Base-by-base conservation (phyloP, 768 basidiomycete genomes). In the Roridomyces roridus region DNA sequence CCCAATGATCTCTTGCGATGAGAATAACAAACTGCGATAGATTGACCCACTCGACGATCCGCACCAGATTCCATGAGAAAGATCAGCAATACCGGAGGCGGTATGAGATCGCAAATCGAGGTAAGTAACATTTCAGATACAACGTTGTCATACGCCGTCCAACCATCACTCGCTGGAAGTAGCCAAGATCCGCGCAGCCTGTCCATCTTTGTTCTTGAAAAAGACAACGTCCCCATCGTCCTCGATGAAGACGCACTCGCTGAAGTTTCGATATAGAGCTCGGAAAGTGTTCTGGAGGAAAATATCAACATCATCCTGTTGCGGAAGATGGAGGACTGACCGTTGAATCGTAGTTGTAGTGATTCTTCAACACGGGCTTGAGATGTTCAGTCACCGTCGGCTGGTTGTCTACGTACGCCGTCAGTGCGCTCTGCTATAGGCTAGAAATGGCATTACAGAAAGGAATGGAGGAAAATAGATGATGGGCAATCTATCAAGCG, bases 331-430 rank as follows among this genome's bases (percentile, higher is more conserved):
- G 72, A 62, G 55, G 80, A 28, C 76, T 59, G 55, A 84, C 84
- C 42, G 84, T 85, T 1, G 81, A 80, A 60, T 84, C 84, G 54
- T 80, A 84, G 51, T 81, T 82, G 57, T 86, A 85, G 64, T 83
- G 74, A 6, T 83, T 79, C n/a, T 77, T 76, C 15, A 87, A 74
- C 6, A 85, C 70, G 1, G 73, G 70, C 57, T 76, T 81, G 55
- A 81, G 74, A 11, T 75, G 74, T 57, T 76, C 72, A 29, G 80
- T 82, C 5, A 77, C 77, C 54, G 71, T 58, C 7, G 80, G 80
- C 15, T 79, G 73, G 64, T 85, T 81, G 65, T 86, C 83, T 84
- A 44, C 2, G 9, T 42, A 28, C 29, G 37, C 26, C 21, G 43
- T 47, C 17, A 41, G 53, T 48, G 52, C 26, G 18, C 31, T 46